Base-by-base conservation (phyloP, 2,329 filamentous ascomycete genomes). In the Aschersonia sp. region DNA sequence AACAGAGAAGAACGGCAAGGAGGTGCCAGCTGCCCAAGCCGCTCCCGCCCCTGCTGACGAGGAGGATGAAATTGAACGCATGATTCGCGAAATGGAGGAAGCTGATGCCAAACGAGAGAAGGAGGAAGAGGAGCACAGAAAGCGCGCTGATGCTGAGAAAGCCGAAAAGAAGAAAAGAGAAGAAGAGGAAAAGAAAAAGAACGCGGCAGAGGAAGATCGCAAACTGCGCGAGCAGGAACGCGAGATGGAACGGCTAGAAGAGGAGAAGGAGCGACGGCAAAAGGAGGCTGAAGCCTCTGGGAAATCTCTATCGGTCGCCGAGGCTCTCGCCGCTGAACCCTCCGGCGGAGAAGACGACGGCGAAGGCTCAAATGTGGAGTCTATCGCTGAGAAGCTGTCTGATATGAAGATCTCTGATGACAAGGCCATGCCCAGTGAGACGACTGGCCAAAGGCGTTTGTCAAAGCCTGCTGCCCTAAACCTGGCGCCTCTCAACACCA, bases 401-500 rank as follows among this genome's bases (percentile, higher is more conserved):
- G 70, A 64, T 50, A 67, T 79, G 51, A 73, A 66, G 51, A 64
- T 79, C 45, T 64, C 58, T 30, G 58, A 58, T 14, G 70, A 69
- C 41, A 70, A 69, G 53, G 59, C 63, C 7, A 66, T 22, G 22
- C 22, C 69, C 44, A 65, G 71, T 41, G 63, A 66, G 9, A 68
- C 68, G 55, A 51, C 73, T 66, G 54, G 70, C 67, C 54, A 59
- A 53, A 88, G 87, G 66, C 79, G 70, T 48, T 68, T 66, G 41
- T 62, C 71, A 50, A 95, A 95, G 74, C 90, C 92, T 45, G 81
- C 84, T 50, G 83, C 87, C 43, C 81, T 98, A 54, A 95, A 95
- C 67, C 75, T 97, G 52, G 79, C 88, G 48, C 76, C 76, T n/a
- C 67, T 83, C 48, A 94, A 84, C 52, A 87, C 81, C 56, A 94